Percentiles rank a stretch among this genome's conserved stretches.
phyloP scores from a whole-genome alignment of 495 filamentous ascomycete genomes.

The Penicillium canariense region DNA sequence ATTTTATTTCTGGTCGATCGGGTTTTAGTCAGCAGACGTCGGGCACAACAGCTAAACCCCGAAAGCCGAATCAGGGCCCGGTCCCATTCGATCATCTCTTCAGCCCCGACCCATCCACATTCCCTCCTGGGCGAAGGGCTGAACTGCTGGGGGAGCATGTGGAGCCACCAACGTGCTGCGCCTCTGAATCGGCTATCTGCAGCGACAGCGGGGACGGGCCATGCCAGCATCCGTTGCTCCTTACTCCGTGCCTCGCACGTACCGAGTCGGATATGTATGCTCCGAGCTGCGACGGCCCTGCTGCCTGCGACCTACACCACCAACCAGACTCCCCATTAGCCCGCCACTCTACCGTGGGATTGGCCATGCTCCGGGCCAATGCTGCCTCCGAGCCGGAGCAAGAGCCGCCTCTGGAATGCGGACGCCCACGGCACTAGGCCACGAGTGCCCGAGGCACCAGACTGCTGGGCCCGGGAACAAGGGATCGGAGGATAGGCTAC shows the following conservation, averaged over 20 bases:
- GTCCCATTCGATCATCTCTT: not conserved
- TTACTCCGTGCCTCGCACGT: no score
- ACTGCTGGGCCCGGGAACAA: conserved; percentile 2
- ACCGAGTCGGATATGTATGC: no score
- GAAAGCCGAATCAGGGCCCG: not conserved
- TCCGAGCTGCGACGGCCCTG: no score
- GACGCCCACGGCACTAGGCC: not conserved
- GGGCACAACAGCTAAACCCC: not conserved
- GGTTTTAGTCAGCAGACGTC: not conserved
- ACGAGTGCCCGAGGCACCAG: not conserved
- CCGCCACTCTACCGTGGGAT: no score
- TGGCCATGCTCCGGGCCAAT: not conserved
- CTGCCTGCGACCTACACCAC: no score
- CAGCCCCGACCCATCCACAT: not conserved
- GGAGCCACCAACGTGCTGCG: not conserved
- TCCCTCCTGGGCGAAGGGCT: not conserved
- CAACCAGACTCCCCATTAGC: conserved; percentile 1
- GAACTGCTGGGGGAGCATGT: not conserved
- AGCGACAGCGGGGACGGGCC: not conserved
- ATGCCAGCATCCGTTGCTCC: not conserved
- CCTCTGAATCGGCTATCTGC: not conserved
- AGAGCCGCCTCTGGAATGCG: conserved; percentile 6
- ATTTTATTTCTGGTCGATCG: not conserved
- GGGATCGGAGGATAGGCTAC: not conserved
- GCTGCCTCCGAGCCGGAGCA: conserved; percentile 2